phyloP scores from a whole-genome alignment of 2,329 filamentous ascomycete genomes.

The Epichloe glyceriae region DNA sequence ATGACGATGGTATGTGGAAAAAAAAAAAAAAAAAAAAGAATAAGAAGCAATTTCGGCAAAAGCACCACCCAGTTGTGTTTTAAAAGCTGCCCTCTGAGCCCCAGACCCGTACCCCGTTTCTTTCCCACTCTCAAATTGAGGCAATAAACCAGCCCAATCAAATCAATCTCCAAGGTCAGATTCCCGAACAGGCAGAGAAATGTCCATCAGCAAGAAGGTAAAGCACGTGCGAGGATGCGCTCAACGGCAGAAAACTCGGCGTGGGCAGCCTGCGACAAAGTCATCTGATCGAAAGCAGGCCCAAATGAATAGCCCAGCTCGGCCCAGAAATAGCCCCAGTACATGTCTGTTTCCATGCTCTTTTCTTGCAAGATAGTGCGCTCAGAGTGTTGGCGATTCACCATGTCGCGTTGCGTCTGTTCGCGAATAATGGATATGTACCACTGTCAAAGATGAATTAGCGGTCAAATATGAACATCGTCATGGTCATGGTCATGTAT shows the following conservation, averaged over 20 bases:
- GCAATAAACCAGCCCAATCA: neutral
- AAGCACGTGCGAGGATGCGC: constrained; percentile 30
- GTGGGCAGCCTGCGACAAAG: constrained; percentile 31
- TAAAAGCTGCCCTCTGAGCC: neutral
- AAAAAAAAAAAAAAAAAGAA: neutral
- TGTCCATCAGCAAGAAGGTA: constrained; percentile 9
- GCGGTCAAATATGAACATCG: neutral
- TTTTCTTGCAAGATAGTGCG: constrained; percentile 24
- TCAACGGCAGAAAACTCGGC: constrained; percentile 38
- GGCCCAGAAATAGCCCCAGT: constrained; percentile 41
- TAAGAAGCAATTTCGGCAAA: neutral
- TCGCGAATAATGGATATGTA: constrained; percentile 44
- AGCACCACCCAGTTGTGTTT: neutral
- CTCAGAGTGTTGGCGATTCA: constrained; percentile 27
- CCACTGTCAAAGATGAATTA: constrained; percentile 28
- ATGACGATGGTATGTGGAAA: neutral
- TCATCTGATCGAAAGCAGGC: constrained; percentile 32
- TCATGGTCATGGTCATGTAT: neutral
- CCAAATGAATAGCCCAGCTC: constrained; percentile 31
- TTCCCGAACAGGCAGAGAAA: neutral
- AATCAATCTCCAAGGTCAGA: neutral
- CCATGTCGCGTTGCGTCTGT: constrained; percentile 31
- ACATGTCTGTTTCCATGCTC: constrained; percentile 23
- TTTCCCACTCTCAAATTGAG: neutral
- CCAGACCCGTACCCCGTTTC: neutral